Evolutionary conservation across 106 monocot species (phyloP).

Genomic region (Hemerocallis citrina): DNA sequence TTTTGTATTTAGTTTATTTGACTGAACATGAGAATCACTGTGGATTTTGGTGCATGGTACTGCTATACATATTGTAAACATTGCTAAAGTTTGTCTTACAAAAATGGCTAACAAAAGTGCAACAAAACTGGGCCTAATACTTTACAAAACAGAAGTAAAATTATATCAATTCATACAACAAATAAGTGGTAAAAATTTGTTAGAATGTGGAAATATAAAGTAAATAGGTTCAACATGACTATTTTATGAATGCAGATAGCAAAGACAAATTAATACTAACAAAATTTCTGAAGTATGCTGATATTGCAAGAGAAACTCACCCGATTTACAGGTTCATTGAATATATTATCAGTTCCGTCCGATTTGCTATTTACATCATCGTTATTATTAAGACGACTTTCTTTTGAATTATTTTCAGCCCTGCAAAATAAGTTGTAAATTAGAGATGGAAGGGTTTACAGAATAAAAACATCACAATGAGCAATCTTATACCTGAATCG

Average conservation of each 20-base stretch:
- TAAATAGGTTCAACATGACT: too few species aligned
- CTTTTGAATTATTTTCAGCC: conserved; percentile 38
- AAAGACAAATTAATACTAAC: too few species aligned
- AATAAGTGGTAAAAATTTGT: not conserved
- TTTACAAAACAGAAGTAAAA: too few species aligned
- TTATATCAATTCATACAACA: too few species aligned
- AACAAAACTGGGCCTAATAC: too few species aligned
- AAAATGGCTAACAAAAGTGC: too few species aligned
- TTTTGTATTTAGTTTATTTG: not conserved
- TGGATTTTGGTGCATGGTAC: not conserved
- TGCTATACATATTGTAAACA: not conserved
- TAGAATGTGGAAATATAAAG: too few species aligned
- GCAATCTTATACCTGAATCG: conserved; percentile 45
- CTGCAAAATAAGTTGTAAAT: conserved; percentile 22
- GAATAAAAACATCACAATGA: not conserved
- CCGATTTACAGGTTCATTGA: conserved; percentile 47
- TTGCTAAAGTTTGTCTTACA: not conserved
- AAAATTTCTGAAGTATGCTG: not conserved
- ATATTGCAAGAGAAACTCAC: conserved; percentile 21
- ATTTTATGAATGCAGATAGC: too few species aligned
- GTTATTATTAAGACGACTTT: conserved; percentile 23
- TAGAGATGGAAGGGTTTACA: not conserved
- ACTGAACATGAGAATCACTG: not conserved
- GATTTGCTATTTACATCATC: conserved; percentile 58
- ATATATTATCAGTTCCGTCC: conserved; percentile 52